Evolutionary conservation across 2,329 filamentous ascomycete genomes (phyloP).

Genomic region (Cladorrhinum sp.): DNA sequence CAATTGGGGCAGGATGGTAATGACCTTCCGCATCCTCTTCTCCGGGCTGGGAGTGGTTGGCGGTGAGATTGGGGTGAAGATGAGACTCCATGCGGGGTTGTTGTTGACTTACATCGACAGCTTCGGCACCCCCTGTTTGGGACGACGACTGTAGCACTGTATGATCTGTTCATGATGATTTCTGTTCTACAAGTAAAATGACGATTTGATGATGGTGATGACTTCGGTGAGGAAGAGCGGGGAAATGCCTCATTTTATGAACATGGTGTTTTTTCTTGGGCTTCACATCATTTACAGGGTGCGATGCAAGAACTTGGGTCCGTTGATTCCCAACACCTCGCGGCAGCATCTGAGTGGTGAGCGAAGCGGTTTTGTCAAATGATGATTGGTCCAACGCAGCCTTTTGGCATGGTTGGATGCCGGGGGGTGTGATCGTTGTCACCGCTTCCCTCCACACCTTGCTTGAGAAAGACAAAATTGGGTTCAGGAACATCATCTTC

Average conservation of each 20-base stretch:
- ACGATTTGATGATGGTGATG: neutral
- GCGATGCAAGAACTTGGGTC: neutral
- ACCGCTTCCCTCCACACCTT: too few relatives aligned
- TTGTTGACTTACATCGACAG: slow-evolving; percentile 5
- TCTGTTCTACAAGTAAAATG: neutral
- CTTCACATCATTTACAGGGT: neutral
- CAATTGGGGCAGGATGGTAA: slow-evolving; percentile 6
- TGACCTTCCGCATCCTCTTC: slow-evolving; percentile 6
- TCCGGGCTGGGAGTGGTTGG: neutral
- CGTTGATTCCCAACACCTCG: slow-evolving; percentile 9
- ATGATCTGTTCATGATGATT: slow-evolving; percentile 3
- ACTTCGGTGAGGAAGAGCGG: neutral
- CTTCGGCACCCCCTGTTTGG: neutral
- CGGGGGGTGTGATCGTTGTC: neutral
- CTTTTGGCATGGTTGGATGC: neutral
- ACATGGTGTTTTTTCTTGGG: neutral
- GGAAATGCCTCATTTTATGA: slow-evolving; percentile 3
- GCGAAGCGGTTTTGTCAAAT: neutral
- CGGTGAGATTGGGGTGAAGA: slow-evolving; percentile 4
- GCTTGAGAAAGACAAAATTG: too few relatives aligned
- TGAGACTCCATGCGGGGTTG: neutral
- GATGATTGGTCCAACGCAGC: slow-evolving; percentile 8
- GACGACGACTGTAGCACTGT: neutral
- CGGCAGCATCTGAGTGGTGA: slow-evolving; percentile 9
- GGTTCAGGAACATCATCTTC: neutral